Evolutionary conservation across 2,329 filamentous ascomycete genomes (phyloP).

Genomic region (Stachybotrys echinatus): DNA sequence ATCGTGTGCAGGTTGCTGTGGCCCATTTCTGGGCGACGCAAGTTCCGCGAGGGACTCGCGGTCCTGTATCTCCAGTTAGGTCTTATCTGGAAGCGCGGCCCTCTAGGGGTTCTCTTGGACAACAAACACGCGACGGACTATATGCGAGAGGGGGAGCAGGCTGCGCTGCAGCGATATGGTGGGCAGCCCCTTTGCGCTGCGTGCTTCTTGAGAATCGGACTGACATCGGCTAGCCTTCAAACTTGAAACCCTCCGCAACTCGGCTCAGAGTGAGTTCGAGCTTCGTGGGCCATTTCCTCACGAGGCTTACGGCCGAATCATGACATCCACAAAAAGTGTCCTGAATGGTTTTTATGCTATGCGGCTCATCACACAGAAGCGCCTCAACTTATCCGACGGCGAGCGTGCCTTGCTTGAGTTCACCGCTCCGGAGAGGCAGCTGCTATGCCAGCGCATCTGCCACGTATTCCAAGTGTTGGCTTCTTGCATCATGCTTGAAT

Average conservation of each 20-base stretch:
- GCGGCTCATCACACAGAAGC: constrained; percentile 85
- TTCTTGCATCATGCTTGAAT: constrained; percentile 89
- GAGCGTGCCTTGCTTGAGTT: constrained; percentile 76
- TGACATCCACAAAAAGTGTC: constrained; percentile 76
- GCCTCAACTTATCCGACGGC: constrained; percentile 67
- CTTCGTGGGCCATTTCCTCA: constrained; percentile 82
- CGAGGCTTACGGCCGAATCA: constrained; percentile 65
- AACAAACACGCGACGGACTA: constrained; percentile 59
- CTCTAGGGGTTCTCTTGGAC: constrained; percentile 67
- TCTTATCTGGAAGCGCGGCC: constrained; percentile 92
- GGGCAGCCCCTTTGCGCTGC: constrained; percentile 9
- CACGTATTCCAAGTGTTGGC: constrained; percentile 85
- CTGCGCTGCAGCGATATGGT: constrained; percentile 75
- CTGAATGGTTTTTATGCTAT: constrained; percentile 94
- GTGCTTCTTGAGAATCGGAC: neutral
- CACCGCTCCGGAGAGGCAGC: constrained; percentile 71
- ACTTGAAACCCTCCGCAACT: constrained; percentile 65
- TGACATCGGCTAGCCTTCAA: constrained; percentile 44
- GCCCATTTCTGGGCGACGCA: constrained; percentile 85
- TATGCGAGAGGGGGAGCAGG: constrained; percentile 83
- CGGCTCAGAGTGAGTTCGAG: constrained; percentile 83
- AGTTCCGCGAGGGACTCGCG: constrained; percentile 83
- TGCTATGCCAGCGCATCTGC: constrained; percentile 83
- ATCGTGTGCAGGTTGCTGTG: constrained; percentile 85
- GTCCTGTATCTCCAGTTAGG: constrained; percentile 94